A percentile compares a stretch with the other conserved stretches of the same genome.
Conservation (phyloP, 2,329 filamentous ascomycete species). For the Colletotrichum sp. region DNA sequence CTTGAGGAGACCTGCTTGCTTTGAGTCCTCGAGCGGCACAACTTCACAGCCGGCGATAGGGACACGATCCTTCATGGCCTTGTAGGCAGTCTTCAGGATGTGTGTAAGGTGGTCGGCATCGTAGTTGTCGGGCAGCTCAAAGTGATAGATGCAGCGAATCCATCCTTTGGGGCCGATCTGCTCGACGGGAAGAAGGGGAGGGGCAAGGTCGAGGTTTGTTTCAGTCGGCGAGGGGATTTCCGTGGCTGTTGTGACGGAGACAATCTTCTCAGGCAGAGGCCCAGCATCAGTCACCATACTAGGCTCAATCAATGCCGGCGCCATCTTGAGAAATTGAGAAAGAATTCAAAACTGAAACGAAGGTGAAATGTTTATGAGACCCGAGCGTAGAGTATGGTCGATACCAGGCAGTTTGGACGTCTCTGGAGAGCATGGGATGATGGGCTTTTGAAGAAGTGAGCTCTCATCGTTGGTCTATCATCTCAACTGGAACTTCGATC, state of each 20-base stretch:
- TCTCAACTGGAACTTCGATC: not conserved
- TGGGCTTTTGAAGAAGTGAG: not conserved
- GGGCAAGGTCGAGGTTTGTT: not conserved
- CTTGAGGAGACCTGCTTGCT: slow-evolving; percentile 35
- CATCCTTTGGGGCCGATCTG: slow-evolving; percentile 6
- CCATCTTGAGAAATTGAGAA: not conserved
- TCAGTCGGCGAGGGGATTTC: not conserved
- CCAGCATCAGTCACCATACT: not conserved
- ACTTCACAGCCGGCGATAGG: slow-evolving; percentile 3
- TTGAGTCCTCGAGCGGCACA: slow-evolving; percentile 26
- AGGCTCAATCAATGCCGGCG: not conserved
- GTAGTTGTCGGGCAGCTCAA: not conserved
- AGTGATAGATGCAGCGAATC: not conserved
- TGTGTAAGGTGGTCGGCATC: not conserved
- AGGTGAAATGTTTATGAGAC: not conserved
- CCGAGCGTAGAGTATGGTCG: not conserved
- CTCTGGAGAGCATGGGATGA: not conserved
- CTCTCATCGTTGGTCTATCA: not conserved
- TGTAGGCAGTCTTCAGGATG: not conserved
- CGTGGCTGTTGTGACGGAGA: not conserved
- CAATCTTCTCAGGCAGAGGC: not conserved
- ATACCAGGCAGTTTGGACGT: not conserved
- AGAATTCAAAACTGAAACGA: not conserved
- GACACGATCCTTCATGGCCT: not conserved
- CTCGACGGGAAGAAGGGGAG: slow-evolving; percentile 7